Conservation (phyloP, 305 asterid species). For the Caryopteris hybrid region DNA sequence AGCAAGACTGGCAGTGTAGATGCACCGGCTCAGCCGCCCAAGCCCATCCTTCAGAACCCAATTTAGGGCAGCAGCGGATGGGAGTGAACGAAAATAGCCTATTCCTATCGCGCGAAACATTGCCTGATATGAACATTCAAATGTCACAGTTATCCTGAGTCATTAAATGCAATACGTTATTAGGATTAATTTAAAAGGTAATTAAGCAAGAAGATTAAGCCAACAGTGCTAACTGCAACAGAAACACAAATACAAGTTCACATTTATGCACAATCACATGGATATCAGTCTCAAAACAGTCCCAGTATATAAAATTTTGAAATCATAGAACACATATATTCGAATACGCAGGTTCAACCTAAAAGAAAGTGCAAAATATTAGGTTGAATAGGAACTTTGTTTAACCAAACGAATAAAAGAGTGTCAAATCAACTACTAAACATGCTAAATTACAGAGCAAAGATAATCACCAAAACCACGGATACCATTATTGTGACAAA, state of each 20-base stretch:
- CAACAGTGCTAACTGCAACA: neutral
- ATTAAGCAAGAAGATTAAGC: neutral
- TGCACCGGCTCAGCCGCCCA: constrained; percentile 87
- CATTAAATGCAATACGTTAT: neutral
- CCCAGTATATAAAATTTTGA: neutral
- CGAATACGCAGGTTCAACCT: neutral
- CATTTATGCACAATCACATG: neutral
- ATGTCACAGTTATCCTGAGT: constrained; percentile 16
- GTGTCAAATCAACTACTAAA: neutral
- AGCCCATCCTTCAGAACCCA: constrained; percentile 99
- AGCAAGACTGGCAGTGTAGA: constrained; percentile 90
- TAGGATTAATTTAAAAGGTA: neutral
- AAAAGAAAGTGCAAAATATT: neutral
- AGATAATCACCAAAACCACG: neutral
- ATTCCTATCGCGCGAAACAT: constrained; percentile 98
- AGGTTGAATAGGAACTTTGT: neutral
- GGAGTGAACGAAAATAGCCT: constrained; percentile 77
- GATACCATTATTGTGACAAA: neutral
- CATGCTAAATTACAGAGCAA: neutral
- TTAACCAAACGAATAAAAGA: neutral
- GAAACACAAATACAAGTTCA: neutral
- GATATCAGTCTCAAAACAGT: neutral
- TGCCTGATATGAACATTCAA: constrained; percentile 49
- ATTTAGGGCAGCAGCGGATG: constrained; percentile 92
- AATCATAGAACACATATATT: neutral